These are phyloP conservation scores for Scedosporium minutisporum DNA, from an alignment of 2,329 filamentous ascomycete species.

Conservation along the genomic window DNA sequence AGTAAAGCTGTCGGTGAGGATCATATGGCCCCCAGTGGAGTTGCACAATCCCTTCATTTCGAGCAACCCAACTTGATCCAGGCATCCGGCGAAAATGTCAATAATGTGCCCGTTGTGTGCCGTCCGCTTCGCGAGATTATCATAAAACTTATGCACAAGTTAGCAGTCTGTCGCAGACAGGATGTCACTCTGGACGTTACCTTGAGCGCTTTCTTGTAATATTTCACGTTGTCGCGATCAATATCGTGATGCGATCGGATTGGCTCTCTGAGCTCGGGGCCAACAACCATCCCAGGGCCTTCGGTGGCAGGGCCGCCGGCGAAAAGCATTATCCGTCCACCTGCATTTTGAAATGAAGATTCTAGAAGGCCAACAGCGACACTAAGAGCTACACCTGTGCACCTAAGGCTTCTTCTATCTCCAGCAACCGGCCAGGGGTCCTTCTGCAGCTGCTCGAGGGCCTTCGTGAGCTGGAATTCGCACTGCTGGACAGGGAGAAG, in stretches of 20 bases:
- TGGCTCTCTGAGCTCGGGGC: constrained; percentile 87
- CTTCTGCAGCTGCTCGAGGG: constrained; percentile 87
- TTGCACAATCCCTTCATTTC: constrained; percentile 98
- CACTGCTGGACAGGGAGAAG: constrained; percentile 89
- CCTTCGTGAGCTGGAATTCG: constrained; percentile 95
- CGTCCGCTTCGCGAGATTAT: constrained; percentile 83
- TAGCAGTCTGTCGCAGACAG: constrained; percentile 11
- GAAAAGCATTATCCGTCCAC: constrained; percentile 94
- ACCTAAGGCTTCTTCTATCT: constrained; percentile 81
- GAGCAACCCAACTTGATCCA: constrained; percentile 91
- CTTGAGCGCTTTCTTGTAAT: constrained; percentile 98
- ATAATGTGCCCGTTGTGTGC: constrained; percentile 96
- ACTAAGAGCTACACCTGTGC: constrained; percentile 91
- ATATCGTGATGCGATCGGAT: constrained; percentile 98
- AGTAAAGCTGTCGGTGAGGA: constrained; percentile 95
- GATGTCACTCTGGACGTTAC: constrained; percentile 30
- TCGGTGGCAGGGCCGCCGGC: constrained; percentile 91
- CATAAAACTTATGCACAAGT: constrained; percentile 63
- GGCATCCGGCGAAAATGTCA: constrained; percentile 93
- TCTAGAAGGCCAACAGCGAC: constrained; percentile 89
- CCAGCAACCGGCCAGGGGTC: constrained; percentile 96
- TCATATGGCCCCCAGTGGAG: constrained; percentile 95
- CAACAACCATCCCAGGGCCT: constrained; percentile 93
- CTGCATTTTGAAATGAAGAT: constrained; percentile 90
- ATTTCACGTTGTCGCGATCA: constrained; percentile 97